Evolutionary conservation across 495 filamentous ascomycete species (phyloP), one percentile per base, ranked within the genome.

Genomic region (Talaromyces trachyspermus): DNA sequence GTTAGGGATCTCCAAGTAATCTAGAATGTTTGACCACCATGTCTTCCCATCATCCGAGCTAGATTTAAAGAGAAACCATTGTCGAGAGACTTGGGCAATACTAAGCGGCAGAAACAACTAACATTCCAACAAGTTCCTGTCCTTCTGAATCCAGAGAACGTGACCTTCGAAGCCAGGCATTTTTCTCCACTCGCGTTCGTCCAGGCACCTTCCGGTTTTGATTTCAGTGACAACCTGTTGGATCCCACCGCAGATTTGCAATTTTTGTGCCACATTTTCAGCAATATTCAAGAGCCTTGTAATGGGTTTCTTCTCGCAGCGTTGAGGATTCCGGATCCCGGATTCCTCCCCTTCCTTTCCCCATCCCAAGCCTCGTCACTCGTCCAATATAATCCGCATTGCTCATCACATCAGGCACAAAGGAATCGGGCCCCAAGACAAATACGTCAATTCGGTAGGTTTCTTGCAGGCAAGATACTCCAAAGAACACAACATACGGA

Each of bases 371-470:
- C n/a, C 50, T 22, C 20, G 42, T 46, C 14, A 54, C 23, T 23
- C 40, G 18, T 12, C 51, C 51, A n/a, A 54, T 40, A 12, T 25
- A 54, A 5, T 38, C 37, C 29, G 12, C 19, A 48, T 52, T 54
- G 11, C 15, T 40, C 36, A 14, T 37, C 23, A 20, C 5, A 14
- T 40, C 26, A n/a, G 1, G 19, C 4, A 11, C 11, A 11, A 2
- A 15, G 7, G 26, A 14, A 7, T 12, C 29, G 3, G 48, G n/a
- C 18, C 24, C 32, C 12, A 19, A 9, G n/a, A 37, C 33, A 29
- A 53, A 54, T 15, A 54, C 51, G 33, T 53, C 50, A 49, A 54
- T 53, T 14, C 18, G n/a, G 42, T 48, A 53, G 11, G 24, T 37
- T 32, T 54, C 20, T 18, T n/a, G 23, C 10, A 27, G 30, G 40